These are phyloP conservation scores for Penicillium psychrofluorescens DNA, from an alignment of 495 filamentous ascomycete species.

Conservation along the genomic window DNA sequence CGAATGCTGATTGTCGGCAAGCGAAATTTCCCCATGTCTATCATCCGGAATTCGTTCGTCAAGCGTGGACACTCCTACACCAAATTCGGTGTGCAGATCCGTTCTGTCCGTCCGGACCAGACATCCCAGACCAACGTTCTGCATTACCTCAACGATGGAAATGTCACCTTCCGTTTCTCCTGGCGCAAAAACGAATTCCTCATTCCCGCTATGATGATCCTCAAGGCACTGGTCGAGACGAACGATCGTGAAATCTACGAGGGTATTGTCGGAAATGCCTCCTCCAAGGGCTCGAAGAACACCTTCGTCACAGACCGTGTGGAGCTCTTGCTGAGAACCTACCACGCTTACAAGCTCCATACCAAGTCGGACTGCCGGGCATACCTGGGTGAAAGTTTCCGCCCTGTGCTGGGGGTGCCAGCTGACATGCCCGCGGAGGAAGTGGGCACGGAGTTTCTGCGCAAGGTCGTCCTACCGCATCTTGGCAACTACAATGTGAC, in stretches of 20 bases:
- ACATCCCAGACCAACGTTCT: constrained; percentile 96
- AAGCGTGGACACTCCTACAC: constrained; percentile 82
- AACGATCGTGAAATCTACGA: constrained; percentile 97
- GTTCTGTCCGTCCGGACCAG: constrained; percentile 89
- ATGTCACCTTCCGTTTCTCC: constrained; percentile 92
- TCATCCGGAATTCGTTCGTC: constrained; percentile 78
- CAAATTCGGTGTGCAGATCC: constrained; percentile 80
- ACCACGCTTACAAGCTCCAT: constrained; percentile 81
- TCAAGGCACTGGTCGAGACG: constrained; percentile 92
- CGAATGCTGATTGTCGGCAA: constrained; percentile 82
- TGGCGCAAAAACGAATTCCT: constrained; percentile 97
- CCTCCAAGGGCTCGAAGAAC: constrained; percentile 70
- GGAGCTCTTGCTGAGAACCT: constrained; percentile 84
- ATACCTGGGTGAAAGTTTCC: constrained; percentile 84
- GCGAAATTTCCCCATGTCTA: constrained; percentile 91
- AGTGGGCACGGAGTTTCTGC: constrained; percentile 80
- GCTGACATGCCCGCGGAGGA: constrained; percentile 79
- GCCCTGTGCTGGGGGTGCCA: constrained; percentile 71
- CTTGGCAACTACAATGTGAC: constrained; percentile 76
- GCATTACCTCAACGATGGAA: constrained; percentile 91
- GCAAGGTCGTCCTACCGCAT: constrained; percentile 85
- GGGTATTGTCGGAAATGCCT: constrained; percentile 65
- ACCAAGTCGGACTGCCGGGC: constrained; percentile 68
- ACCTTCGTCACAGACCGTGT: constrained; percentile 93
- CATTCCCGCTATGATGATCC: constrained; percentile 88